A percentile compares a stretch with the other conserved stretches of the same genome.
phyloP scores from a whole-genome alignment of 805 yeast species.

The Candida schatavii region DNA sequence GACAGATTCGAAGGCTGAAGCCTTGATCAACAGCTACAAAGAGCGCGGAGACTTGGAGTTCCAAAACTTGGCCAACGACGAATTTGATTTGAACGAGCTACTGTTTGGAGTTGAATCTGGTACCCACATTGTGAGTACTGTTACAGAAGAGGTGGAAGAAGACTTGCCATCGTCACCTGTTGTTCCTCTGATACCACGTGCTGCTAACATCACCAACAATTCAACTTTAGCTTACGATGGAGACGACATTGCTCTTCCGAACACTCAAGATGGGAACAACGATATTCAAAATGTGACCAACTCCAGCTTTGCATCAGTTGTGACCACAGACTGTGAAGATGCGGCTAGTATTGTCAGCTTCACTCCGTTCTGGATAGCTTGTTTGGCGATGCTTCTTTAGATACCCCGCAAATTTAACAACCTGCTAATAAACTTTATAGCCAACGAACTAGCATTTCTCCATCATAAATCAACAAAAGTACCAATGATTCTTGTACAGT shows the following conservation, averaged over 20 bases:
- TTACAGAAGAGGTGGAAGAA: neutral
- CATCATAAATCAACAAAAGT: too few species aligned
- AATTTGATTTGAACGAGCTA: conserved; percentile 1
- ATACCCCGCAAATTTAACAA: too few species aligned
- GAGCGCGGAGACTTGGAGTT: conserved; percentile 3
- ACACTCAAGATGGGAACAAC: neutral
- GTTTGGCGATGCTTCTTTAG: neutral
- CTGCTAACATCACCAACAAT: neutral
- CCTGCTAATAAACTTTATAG: too few species aligned
- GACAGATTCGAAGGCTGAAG: neutral
- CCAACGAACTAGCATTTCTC: too few species aligned
- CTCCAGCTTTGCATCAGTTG: conserved; percentile 1
- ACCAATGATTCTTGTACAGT: too few species aligned
- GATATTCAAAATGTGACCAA: neutral
- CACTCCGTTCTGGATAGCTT: neutral
- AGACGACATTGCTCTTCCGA: neutral
- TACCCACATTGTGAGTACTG: neutral
- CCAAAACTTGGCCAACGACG: neutral
- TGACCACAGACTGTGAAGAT: conserved; percentile 4
- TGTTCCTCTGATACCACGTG: too few species aligned
- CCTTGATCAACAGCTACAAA: neutral
- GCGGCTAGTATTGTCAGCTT: neutral
- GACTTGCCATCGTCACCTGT: neutral
- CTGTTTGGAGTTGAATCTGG: neutral
- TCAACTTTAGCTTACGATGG: conserved; percentile 1